Conservation (phyloP, 345 rosid genomes). For the Toxicodendron radicans region DNA sequence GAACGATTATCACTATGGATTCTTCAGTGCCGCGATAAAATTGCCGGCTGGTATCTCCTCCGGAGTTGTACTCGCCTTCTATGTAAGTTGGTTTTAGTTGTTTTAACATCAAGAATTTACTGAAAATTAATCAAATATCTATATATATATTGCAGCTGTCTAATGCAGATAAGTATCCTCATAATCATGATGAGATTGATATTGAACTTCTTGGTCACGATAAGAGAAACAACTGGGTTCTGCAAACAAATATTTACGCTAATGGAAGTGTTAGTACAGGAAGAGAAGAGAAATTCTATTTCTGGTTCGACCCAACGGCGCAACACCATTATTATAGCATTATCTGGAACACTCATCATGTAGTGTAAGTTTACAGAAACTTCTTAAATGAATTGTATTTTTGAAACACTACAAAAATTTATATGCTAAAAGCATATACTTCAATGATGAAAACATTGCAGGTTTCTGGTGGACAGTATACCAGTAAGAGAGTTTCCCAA, state of each 20-base stretch:
- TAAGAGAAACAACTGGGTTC: constrained; percentile 71
- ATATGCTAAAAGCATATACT: no score
- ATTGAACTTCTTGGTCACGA: constrained; percentile 84
- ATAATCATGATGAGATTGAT: constrained; percentile 89
- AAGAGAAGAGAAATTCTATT: constrained; percentile 88
- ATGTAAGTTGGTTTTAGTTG: constrained; percentile 43
- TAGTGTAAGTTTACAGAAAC: constrained; percentile 49
- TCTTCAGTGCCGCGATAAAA: constrained; percentile 87
- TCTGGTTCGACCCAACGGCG: constrained; percentile 89
- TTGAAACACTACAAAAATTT: not conserved
- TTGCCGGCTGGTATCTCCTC: constrained; percentile 82
- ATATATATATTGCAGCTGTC: constrained; percentile 49
- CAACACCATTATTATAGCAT: constrained; percentile 75
- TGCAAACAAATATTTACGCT: constrained; percentile 83
- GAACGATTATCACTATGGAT: constrained; percentile 60
- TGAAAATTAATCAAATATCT: no score
- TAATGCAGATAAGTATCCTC: constrained; percentile 66
- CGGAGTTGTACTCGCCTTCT: constrained; percentile 94
- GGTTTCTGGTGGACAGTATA: constrained; percentile 78
- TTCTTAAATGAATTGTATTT: not conserved
- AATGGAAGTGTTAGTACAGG: constrained; percentile 77
- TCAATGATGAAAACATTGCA: constrained; percentile 20
- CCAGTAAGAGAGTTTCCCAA: constrained; percentile 72
- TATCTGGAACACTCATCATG: constrained; percentile 84
- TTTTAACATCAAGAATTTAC: no score